Base-by-base conservation (phyloP, 2,329 filamentous ascomycete species). In the Botrytis byssoidea region DNA sequence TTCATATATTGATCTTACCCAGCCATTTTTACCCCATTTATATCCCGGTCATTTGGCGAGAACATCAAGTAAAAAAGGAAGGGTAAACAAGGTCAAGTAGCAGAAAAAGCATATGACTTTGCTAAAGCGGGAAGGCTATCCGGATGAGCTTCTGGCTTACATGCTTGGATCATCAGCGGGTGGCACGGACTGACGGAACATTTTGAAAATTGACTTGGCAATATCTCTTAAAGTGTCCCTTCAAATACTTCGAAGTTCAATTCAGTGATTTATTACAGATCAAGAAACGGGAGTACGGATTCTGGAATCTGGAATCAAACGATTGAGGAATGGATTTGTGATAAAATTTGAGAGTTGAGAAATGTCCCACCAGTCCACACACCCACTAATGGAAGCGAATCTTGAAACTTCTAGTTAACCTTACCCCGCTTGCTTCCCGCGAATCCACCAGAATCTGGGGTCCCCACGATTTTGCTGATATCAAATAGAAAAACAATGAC, bases 381-480 rank as follows among this genome's bases (percentile, higher is more conserved):
- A 29, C 14, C 57, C 20, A 7, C 29, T 70, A 8, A 18, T 46
- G 68, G 32, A 44, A 46, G 12, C 44, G 10, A 46, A n/a, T 22
- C 40, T n/a, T 35, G 55, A 61, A n/a, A n/a, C 22, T 35, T 5
- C 22, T 37, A 32, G 5, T 12, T 7, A 22, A 4, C 44, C 20
- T 9, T 46, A 64, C 42, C 32, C n/a, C 32, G 32, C 69, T 29
- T 37, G 7, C 25, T 63, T 51, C n/a, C 40, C 42, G 32, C 48
- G 46, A 66, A 57, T 71, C n/a, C 22, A 66, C 51, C 20, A 5
- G 18, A 71, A 66, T 71, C 60, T 44, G 60, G 46, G 70, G 70
- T 57, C 70, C 35, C 60, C 70, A 16, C 46, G 20, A 55, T 71
- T 55, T 44, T 66, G 5, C n/a, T 35, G 8, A 12, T n/a, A 29